These are phyloP conservation scores for Amylocarpus encephaloides DNA, from an alignment of 2,329 filamentous ascomycete genomes.

Conservation along the genomic window DNA sequence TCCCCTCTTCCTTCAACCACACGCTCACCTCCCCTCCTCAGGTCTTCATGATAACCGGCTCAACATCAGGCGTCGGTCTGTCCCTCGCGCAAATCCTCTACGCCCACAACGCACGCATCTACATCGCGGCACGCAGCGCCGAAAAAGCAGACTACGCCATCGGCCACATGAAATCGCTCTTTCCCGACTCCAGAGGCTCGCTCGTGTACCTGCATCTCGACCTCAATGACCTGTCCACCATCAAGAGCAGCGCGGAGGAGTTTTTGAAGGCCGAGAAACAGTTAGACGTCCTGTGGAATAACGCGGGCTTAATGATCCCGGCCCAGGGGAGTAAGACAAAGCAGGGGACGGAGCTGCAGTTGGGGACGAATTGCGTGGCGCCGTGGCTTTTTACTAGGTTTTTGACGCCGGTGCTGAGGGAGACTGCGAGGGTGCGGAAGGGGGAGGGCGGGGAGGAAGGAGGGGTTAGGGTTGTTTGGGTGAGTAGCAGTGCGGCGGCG, in stretches of 20 bases:
- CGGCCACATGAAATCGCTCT: conserved; percentile 31
- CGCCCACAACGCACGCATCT: conserved; percentile 38
- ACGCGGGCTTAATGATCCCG: conserved; percentile 36
- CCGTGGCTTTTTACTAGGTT: conserved; percentile 36
- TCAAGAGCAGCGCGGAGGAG: conserved; percentile 33
- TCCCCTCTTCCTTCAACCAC: background rate
- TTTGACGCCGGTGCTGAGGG: conserved; percentile 31
- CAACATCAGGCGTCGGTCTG: conserved; percentile 35
- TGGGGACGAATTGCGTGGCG: conserved; percentile 35
- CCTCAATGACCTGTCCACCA: conserved; percentile 35
- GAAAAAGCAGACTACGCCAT: conserved; percentile 37
- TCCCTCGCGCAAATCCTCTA: conserved; percentile 37
- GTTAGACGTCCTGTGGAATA: conserved; percentile 38
- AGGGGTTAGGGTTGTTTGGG: conserved; percentile 33
- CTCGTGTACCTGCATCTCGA: conserved; percentile 35
- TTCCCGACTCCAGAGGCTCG: conserved; percentile 30
- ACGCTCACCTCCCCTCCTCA: conserved; percentile 3
- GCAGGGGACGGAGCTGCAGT: conserved; percentile 34
- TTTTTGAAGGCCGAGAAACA: conserved; percentile 33
- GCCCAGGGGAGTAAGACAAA: conserved; percentile 30
- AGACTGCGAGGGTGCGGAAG: conserved; percentile 26
- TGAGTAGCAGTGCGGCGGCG: conserved; percentile 29
- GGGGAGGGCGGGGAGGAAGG: conserved; percentile 19
- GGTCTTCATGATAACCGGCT: conserved; percentile 36
- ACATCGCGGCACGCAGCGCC: conserved; percentile 37